phyloP scores from a whole-genome alignment of 1,284 basidiomycete genomes.

The Heterobasidion annosum region DNA sequence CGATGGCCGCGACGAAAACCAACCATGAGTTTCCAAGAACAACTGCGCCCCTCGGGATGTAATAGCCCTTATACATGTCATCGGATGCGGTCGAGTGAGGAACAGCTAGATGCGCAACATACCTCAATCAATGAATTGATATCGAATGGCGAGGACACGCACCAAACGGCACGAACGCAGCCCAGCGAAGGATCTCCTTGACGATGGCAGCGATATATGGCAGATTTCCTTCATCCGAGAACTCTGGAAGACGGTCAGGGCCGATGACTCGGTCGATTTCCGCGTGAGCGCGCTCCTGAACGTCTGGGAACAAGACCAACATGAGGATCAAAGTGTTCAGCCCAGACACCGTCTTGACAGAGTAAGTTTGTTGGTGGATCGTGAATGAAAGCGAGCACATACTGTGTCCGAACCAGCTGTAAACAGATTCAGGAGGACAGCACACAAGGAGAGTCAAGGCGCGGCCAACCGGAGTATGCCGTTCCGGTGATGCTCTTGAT shows the following conservation, averaged over 20 bases:
- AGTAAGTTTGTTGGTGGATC: neutral
- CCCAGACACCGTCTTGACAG: neutral
- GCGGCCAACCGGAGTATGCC: neutral
- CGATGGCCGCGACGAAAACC: neutral
- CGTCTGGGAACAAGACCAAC: neutral
- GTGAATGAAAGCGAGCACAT: neutral
- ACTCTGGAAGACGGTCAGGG: slow-evolving; percentile 4
- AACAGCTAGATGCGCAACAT: neutral
- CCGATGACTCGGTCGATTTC: slow-evolving; percentile 6
- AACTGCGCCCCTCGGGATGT: neutral
- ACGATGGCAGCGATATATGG: slow-evolving; percentile 13
- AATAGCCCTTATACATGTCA: slow-evolving; percentile 1
- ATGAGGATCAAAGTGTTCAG: neutral
- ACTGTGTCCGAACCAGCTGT: neutral
- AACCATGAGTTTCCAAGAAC: neutral
- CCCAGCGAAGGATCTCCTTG: slow-evolving; percentile 18
- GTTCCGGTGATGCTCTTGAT: neutral
- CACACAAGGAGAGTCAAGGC: neutral
- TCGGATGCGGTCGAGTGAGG: neutral
- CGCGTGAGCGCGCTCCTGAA: slow-evolving; percentile 1
- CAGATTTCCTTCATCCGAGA: slow-evolving; percentile 3
- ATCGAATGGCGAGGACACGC: neutral
- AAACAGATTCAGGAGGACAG: neutral
- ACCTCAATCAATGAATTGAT: neutral
- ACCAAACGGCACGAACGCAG: slow-evolving; percentile 6